Evolutionary conservation across 2,329 filamentous ascomycete genomes (phyloP).

Genomic region (Incumbomyces lentus): DNA sequence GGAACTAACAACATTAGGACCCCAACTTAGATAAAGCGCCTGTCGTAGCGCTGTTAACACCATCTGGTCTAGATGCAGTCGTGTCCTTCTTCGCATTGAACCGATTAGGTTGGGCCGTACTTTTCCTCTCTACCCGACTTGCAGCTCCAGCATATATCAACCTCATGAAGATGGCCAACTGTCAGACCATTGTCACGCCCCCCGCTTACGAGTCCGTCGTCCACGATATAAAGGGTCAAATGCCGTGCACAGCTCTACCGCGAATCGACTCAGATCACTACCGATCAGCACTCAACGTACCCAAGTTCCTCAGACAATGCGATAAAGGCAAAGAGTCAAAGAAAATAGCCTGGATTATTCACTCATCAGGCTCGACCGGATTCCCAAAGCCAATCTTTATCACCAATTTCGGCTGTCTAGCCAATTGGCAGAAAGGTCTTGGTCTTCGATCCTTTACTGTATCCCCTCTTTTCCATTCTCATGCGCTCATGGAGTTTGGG

Average conservation of each 20-base stretch:
- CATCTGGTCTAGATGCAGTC: conserved; percentile 13
- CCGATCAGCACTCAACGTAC: conserved; percentile 4
- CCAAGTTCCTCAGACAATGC: conserved; percentile 5
- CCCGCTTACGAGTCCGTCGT: conserved; percentile 5
- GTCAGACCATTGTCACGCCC: conserved; percentile 19
- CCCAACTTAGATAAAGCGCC: conserved; percentile 8
- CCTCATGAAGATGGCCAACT: conserved; percentile 29
- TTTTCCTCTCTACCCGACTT: conserved; percentile 46
- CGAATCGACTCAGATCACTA: conserved; percentile 7
- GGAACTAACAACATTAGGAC: neutral
- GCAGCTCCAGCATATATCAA: conserved; percentile 39
- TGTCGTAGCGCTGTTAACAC: conserved; percentile 8
- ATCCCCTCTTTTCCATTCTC: conserved; percentile 51
- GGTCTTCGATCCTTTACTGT: conserved; percentile 24
- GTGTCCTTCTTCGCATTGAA: conserved; percentile 36
- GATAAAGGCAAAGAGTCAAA: conserved; percentile 13
- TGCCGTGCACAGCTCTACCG: conserved; percentile 2
- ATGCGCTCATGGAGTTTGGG: conserved; percentile 47
- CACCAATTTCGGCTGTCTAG: conserved; percentile 25
- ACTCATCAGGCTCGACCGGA: conserved; percentile 41
- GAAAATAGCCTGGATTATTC: conserved; percentile 33
- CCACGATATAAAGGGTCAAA: conserved; percentile 3
- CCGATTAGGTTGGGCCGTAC: conserved; percentile 44
- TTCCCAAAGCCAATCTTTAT: conserved; percentile 37
- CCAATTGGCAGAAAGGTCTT: conserved; percentile 14